Base-by-base conservation (phyloP, 2,329 filamentous ascomycete genomes). In the Neocucurbitaria cava region DNA sequence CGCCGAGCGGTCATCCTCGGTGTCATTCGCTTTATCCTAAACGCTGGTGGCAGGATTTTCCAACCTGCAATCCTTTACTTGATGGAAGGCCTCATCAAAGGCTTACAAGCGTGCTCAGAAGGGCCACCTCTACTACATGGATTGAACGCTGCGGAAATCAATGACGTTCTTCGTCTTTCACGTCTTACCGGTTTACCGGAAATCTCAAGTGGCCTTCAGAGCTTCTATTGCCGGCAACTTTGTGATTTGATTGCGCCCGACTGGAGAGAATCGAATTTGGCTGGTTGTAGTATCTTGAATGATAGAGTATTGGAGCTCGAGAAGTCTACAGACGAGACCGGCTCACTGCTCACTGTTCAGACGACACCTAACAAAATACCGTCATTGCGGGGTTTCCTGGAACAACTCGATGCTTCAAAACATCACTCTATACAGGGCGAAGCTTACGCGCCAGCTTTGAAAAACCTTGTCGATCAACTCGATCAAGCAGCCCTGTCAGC, bases 11-110 rank as follows among this genome's bases (percentile, higher is more conserved):
- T 77, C 1, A 52, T 78, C 5, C 54, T 66, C 33, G 59, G 64
- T 0, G 62, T 79, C 2, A 56, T 81, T 10, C 58, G 68, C 3
- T 77, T 70, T 35, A 59, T 79, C 33, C 42, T 72, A n/a, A 69
- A 75, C 33, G 69, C 64, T 7, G 60, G 63, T 11, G 72, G 71
- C 2, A 71, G 56, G 20, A 69, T 77, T 7, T 81, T 80, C 52
- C 69, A 77, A 3, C 75, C 77, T 43, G 72, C 79, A 1, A 74
- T 73, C 18, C 62, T 78, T 2, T 81, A 78, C 47, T 49, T 81
- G 8, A 54, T 82, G 5, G 68, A 81, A 46, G 79, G 79, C 3
- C 64, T 82, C 6, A 65, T 72, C 5, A 48, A 65, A 44, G 78
- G 77, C 5, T 62, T 76, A 11, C 60, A 54, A 42, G 40, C 35